Base-by-base conservation (phyloP, 2,329 filamentous ascomycete genomes). In the Talaromyces sp. region DNA sequence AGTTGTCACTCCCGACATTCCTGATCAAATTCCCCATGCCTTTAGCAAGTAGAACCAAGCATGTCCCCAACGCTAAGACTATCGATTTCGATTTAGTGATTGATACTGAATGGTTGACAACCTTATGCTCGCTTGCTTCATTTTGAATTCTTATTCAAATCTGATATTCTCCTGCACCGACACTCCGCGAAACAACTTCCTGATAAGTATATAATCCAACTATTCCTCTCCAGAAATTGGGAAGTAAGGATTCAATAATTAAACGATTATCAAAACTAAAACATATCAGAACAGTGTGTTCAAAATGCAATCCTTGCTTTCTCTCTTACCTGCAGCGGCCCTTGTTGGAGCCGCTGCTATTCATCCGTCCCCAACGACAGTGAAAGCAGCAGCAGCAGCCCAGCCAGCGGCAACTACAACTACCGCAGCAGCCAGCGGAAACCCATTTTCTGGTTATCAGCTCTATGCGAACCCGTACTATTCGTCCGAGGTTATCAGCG, bases 401-500 rank as follows among this genome's bases (percentile, higher is more conserved):
- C 56, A 62, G 1, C 62, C 64, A 13, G 64, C 67, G 1, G 66
- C 65, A 9, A 56, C 67, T 2, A 66, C 65, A 9, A 56, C 63
- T 13, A 53, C 59, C 13, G 53, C 59, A 4, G 52, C 46, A 52
- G 58, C 67, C 32, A 62, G 79, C 14, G 85, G 84, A 31, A 84
- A 84, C 66, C 79, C 80, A 0, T 82, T 83, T 61, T 71, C 72
- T 10, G 81, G 80, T 21, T 77, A 80, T 61, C 73, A 79, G 62
- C 76, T 81, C 53, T 83, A 82, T 62, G 78, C 76, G 31, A 83
- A 83, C 65, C 75, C 80, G 3, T 82, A 80, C 71, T 84, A 84
- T 69, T 75, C 81, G 4, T 80, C 80, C 3, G 81, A 84, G 64
- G 77, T 84, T 38, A 77, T 78, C 59, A 80, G 70, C 38, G 73